These are phyloP conservation scores for Talaromyces sp. DNA, from an alignment of 2,329 filamentous ascomycete species.

Conservation along the genomic window DNA sequence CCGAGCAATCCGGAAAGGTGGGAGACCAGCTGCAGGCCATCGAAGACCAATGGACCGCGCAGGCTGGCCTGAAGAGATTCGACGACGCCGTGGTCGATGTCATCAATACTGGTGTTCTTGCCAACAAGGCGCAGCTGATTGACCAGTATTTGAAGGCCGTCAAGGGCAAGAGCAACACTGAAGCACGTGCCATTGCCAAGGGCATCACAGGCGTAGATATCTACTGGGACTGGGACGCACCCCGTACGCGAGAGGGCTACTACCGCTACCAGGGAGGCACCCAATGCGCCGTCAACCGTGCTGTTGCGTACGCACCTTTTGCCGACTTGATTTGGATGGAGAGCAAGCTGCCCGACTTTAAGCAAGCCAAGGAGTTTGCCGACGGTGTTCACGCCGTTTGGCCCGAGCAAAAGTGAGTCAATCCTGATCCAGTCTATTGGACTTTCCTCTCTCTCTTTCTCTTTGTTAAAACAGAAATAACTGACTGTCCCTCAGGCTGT, in stretches of 20 bases:
- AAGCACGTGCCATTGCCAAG: slow-evolving; percentile 76
- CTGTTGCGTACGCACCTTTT: slow-evolving; percentile 87
- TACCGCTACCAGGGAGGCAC: slow-evolving; percentile 90
- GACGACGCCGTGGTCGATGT: slow-evolving; percentile 81
- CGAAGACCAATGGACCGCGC: slow-evolving; percentile 79
- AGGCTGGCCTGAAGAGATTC: slow-evolving; percentile 82
- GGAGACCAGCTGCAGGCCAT: slow-evolving; percentile 81
- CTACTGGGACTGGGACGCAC: slow-evolving; percentile 92
- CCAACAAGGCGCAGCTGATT: slow-evolving; percentile 64
- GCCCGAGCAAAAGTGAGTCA: slow-evolving; percentile 86
- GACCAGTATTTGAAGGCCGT: slow-evolving; percentile 61
- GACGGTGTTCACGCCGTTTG: slow-evolving; percentile 88
- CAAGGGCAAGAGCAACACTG: slow-evolving; percentile 80
- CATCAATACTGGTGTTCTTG: slow-evolving; percentile 63
- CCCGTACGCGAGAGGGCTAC: slow-evolving; percentile 89
- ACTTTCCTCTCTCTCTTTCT: background rate
- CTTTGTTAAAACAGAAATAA: background rate
- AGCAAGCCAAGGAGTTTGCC: slow-evolving; percentile 89
- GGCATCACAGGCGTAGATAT: slow-evolving; percentile 73
- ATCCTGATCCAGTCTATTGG: background rate
- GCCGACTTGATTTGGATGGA: slow-evolving; percentile 99
- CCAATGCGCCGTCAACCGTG: slow-evolving; percentile 84
- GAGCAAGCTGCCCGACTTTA: slow-evolving; percentile 88
- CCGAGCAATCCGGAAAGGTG: slow-evolving; percentile 74
- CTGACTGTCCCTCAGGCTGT: slow-evolving; percentile 55